phyloP scores from a whole-genome alignment of 2,329 filamentous ascomycete species.

The Tolypocladium endophyticum region DNA sequence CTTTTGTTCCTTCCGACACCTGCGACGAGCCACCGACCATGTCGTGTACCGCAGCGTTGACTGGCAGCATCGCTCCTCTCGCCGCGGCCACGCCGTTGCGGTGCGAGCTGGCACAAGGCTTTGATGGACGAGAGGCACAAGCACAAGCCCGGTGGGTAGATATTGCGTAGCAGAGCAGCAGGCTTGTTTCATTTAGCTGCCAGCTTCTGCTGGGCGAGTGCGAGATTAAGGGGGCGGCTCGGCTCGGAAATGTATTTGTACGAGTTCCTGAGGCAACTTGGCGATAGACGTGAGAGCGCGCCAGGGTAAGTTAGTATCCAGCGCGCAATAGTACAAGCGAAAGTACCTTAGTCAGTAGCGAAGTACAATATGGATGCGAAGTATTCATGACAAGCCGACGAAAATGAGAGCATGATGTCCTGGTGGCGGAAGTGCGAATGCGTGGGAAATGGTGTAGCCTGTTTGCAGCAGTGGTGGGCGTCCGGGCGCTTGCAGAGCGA shows the following conservation, averaged over 20 bases:
- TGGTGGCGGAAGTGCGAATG: background rate
- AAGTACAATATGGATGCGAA: background rate
- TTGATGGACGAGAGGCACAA: slow-evolving; percentile 2
- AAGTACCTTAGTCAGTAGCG: background rate
- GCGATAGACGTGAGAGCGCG: background rate
- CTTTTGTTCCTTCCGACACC: too few species aligned
- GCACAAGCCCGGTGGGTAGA: background rate
- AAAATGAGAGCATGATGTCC: background rate
- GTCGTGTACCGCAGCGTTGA: too few species aligned
- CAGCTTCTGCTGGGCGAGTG: background rate
- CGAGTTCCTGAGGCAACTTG: background rate
- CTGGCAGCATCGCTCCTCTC: too few species aligned
- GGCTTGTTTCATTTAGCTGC: background rate
- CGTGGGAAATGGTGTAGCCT: background rate
- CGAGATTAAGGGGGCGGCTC: background rate
- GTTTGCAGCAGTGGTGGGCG: background rate
- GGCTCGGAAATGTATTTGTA: background rate
- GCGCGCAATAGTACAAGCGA: background rate
- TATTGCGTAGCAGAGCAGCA: background rate
- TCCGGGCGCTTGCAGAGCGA: background rate
- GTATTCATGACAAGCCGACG: background rate
- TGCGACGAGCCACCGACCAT: too few species aligned
- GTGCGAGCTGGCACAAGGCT: background rate
- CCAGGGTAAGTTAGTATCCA: background rate
- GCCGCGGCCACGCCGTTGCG: too few species aligned